These are phyloP conservation scores for Botrytis galanthina DNA, from an alignment of 2,329 filamentous ascomycete genomes.

Conservation along the genomic window DNA sequence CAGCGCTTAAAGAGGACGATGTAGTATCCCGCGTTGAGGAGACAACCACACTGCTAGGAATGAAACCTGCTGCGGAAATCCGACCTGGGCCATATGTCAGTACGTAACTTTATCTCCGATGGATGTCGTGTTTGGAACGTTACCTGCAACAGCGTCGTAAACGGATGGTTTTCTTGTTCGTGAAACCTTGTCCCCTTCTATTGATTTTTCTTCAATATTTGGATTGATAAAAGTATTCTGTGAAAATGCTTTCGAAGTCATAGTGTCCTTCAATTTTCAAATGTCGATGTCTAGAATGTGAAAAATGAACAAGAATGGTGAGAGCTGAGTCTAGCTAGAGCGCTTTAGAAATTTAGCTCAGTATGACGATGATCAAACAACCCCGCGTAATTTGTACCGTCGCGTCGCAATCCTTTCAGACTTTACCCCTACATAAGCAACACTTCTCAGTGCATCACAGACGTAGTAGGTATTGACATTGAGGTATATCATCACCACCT, in stretches of 20 bases:
- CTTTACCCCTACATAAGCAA: background rate
- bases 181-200: constrained; percentile 21
- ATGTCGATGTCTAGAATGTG: constrained; percentile 9
- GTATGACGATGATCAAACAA: background rate
- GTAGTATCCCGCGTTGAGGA: constrained; percentile 34
- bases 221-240: constrained; percentile 26
- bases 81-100: constrained; percentile 38
- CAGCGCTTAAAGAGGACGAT: constrained; percentile 38
- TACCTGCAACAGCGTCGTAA: constrained; percentile 73
- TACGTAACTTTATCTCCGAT: constrained; percentile 6
- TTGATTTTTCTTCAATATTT: constrained; percentile 21
- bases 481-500: background rate
- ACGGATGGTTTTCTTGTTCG: constrained; percentile 50
- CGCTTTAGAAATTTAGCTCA: constrained; percentile 11
- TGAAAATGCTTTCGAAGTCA: constrained; percentile 34
- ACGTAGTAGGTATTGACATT: background rate
- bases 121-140: background rate
- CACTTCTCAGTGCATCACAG: background rate
- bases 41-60: constrained; percentile 34
- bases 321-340: background rate
- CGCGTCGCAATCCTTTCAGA: constrained; percentile 1
- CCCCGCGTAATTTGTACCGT: constrained; percentile 9
- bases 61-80: constrained; percentile 45
- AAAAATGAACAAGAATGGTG: background rate
- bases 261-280: constrained; percentile 16